Evolutionary conservation across 352 stramenopile genomes (phyloP).

Genomic region (Phytopythium cucurbitacearum): DNA sequence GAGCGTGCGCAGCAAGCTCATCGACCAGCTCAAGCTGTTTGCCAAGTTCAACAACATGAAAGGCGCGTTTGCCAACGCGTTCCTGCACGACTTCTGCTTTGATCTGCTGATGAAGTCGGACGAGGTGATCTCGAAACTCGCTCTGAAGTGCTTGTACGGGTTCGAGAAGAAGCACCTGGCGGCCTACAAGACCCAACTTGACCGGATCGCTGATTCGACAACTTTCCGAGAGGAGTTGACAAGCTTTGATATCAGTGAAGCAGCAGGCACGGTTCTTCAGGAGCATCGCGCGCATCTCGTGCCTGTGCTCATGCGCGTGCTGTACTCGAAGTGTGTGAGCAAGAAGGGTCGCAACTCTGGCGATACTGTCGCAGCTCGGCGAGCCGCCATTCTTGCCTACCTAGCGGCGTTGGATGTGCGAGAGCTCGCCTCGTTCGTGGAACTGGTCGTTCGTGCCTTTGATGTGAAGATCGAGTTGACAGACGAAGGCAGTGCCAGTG

Average conservation of each 20-base stretch:
- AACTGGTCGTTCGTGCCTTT: conserved; percentile 88
- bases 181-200: conserved; percentile 84
- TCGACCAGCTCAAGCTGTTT: conserved; percentile 84
- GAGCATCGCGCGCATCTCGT: conserved; percentile 80
- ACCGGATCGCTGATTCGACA: conserved; percentile 70
- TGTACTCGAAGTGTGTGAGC: conserved; percentile 90
- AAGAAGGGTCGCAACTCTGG: conserved; percentile 81
- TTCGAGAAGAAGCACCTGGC: conserved; percentile 82
- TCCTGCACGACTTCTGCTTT: conserved; percentile 84
- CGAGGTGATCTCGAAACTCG: conserved; percentile 80
- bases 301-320: conserved; percentile 82
- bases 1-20: conserved; percentile 68
- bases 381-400: conserved; percentile 88
- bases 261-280: conserved; percentile 59
- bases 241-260: conserved; percentile 79
- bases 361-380: conserved; percentile 82
- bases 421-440: conserved; percentile 85
- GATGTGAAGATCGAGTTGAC: conserved; percentile 39
- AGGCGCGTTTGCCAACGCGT: conserved; percentile 66
- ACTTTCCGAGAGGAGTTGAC: conserved; percentile 90
- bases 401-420: conserved; percentile 66
- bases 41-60: conserved; percentile 85
- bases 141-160: conserved; percentile 81
- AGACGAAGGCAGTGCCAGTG: background rate
- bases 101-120: conserved; percentile 90